These are phyloP conservation scores for Didymella lethalis DNA, from an alignment of 2,329 filamentous ascomycete genomes.

Conservation along the genomic window DNA sequence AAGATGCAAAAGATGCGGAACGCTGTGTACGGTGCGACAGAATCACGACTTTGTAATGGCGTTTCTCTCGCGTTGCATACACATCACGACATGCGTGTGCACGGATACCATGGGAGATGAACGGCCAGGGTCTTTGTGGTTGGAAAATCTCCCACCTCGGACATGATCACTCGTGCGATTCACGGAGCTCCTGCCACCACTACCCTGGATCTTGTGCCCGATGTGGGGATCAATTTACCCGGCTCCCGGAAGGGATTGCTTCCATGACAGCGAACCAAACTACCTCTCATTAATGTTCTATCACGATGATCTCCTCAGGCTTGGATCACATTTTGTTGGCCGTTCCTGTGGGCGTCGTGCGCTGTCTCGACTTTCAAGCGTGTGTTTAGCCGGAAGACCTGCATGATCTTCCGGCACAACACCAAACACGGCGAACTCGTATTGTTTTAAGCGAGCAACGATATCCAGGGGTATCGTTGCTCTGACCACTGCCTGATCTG, in stretches of 20 bases:
- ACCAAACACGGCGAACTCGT: constrained; percentile 28
- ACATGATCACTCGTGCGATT: constrained; percentile 38
- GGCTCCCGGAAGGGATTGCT: constrained; percentile 29
- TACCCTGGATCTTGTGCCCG: constrained; percentile 36
- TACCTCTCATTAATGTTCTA: neutral
- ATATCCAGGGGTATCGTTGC: constrained; percentile 42
- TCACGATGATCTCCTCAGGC: neutral
- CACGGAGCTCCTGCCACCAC: constrained; percentile 35
- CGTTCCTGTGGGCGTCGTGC: neutral
- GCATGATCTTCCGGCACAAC: constrained; percentile 47
- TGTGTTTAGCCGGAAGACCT: constrained; percentile 36
- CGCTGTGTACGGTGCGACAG: neutral
- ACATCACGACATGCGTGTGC: constrained; percentile 16
- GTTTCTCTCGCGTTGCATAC: constrained; percentile 7
- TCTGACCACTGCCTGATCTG: constrained; percentile 33
- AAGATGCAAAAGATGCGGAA: constrained; percentile 4
- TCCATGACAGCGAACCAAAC: constrained; percentile 3
- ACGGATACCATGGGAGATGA: constrained; percentile 29
- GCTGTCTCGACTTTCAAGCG: constrained; percentile 16
- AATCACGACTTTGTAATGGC: neutral
- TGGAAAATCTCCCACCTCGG: constrained; percentile 42
- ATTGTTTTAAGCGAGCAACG: constrained; percentile 38
- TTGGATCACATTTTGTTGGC: neutral
- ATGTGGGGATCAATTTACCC: constrained; percentile 36
- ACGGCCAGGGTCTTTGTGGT: constrained; percentile 38